Conservation (phyloP, 371 early-diverging fungal species). For the Apophysomyces variabilis region DNA sequence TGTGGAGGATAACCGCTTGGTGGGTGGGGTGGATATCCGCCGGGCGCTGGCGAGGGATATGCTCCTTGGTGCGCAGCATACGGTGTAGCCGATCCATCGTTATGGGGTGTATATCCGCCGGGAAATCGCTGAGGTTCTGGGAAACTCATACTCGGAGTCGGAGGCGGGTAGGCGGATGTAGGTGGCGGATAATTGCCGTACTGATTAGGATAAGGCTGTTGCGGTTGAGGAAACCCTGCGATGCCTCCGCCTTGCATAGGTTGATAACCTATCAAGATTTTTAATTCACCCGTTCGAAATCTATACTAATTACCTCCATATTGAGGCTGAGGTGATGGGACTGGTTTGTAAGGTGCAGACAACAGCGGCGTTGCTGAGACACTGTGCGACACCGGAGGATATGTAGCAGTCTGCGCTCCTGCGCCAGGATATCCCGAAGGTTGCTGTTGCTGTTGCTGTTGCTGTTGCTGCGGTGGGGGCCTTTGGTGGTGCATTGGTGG, state of each 20-base stretch:
- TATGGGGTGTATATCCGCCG: constrained; percentile 16
- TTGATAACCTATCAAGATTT: constrained; percentile 17
- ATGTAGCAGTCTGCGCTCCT: constrained; percentile 14
- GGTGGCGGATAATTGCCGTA: constrained; percentile 6
- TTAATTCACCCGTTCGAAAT: not conserved
- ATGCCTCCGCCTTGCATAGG: constrained; percentile 9
- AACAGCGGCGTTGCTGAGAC: constrained; percentile 11
- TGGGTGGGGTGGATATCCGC: constrained; percentile 22
- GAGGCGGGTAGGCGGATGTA: constrained; percentile 8
- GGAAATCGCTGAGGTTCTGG: constrained; percentile 21
- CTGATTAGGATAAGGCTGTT: constrained; percentile 10
- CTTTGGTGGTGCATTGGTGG: constrained; percentile 5
- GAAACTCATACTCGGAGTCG: constrained; percentile 19
- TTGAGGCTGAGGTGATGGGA: constrained; percentile 11
- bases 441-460: constrained; percentile 6
- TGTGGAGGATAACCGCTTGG: constrained; percentile 25
- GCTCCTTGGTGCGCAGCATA: constrained; percentile 28
- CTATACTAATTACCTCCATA: constrained; percentile 5
- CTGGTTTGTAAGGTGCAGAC: constrained; percentile 24
- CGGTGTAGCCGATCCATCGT: constrained; percentile 16
- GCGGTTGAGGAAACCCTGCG: constrained; percentile 14
- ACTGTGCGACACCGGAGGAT: constrained; percentile 7
- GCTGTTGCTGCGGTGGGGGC: constrained; percentile 12
- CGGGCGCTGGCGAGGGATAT: constrained; percentile 18
- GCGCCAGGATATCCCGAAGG: constrained; percentile 14